Evolutionary conservation across 768 basidiomycete species (phyloP).

Genomic region (Nidularia sp.): DNA sequence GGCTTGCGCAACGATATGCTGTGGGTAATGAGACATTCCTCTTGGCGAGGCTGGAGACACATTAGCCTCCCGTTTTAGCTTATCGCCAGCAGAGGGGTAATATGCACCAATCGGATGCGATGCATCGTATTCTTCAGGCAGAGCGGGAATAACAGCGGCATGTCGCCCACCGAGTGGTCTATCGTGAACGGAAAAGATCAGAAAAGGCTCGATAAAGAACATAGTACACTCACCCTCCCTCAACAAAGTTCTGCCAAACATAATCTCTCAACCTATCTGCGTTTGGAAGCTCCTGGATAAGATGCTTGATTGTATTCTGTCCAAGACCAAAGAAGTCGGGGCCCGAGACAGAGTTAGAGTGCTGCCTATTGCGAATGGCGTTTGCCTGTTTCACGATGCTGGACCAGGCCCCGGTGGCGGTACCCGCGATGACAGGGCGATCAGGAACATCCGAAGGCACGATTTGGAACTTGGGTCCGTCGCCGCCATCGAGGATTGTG

Average conservation of each 20-base stretch:
- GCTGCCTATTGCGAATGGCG: slow-evolving; percentile 73
- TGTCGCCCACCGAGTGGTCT: slow-evolving; percentile 79
- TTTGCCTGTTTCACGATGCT: slow-evolving; percentile 82
- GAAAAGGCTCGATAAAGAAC: slow-evolving; percentile 11
- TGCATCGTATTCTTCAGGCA: slow-evolving; percentile 69
- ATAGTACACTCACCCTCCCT: slow-evolving; percentile 65
- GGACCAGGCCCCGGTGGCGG: slow-evolving; percentile 85
- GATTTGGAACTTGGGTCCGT: slow-evolving; percentile 84
- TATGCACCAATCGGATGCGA: slow-evolving; percentile 42
- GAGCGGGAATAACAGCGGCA: slow-evolving; percentile 75
- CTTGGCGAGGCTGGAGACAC: slow-evolving; percentile 25
- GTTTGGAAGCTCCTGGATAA: slow-evolving; percentile 80
- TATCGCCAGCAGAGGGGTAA: slow-evolving; percentile 34
- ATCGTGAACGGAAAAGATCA: slow-evolving; percentile 1
- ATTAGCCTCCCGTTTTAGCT: slow-evolving; percentile 20
- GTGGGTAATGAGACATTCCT: slow-evolving; percentile 43
- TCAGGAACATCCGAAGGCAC: slow-evolving; percentile 69
- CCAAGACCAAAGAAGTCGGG: slow-evolving; percentile 87
- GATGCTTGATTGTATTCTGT: slow-evolving; percentile 85
- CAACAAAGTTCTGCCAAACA: slow-evolving; percentile 82
- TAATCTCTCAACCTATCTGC: slow-evolving; percentile 74
- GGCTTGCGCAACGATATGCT: slow-evolving; percentile 41
- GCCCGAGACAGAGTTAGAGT: slow-evolving; percentile 84
- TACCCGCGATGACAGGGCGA: slow-evolving; percentile 76
- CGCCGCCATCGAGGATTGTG: slow-evolving; percentile 80